Base-by-base conservation (phyloP, 2,329 filamentous ascomycete genomes). In the Cladorrhinum sp. region DNA sequence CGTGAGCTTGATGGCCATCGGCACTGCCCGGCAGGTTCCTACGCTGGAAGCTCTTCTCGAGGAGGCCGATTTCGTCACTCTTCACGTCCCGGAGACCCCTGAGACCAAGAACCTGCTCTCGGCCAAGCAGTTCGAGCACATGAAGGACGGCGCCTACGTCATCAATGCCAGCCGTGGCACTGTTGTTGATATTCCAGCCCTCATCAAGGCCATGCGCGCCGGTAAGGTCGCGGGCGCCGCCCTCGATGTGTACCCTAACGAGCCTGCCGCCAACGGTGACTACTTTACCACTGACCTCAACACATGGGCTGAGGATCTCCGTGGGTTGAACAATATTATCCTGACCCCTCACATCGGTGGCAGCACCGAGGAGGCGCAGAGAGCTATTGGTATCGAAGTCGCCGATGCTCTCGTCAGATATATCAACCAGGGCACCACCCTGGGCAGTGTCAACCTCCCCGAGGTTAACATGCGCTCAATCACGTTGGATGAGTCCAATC, bases 261-360 rank as follows among this genome's bases (percentile, higher is more conserved):
- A 99, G 78, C 95, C 95, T 9, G 91, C 88, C 55, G 92, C 89
- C 66, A 99, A 99, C 73, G 95, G 95, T 61, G 90, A 96, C 72
- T 96, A 96, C 77, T 99, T 99, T 81, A 93, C 86, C 76, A 89
- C 85, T 73, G 80, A 84, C 52, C 81, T 99, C 62, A 96, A 96
- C 77, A 67, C 77, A 9, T 99, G 92, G 91, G 89, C 86, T 25
- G 87, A 93, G 70, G 93, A 97, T 63, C 84, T 99, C 52, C 86
- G 91, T 57, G 84, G 84, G 56, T 80, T 98, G 62, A 95, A 88
- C 77, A 99, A 99, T 78, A 81, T 99, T 67, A 96, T 99, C 68
- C 82, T 99, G 54, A 96, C 93, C 1, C 95, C 95, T 22, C 95
- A 99, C 75, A 98, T 99, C 71, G 95, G 95, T 69, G 95, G 95